Base-by-base conservation (phyloP, 1,139 yeast species). In the Pichia sp. region DNA sequence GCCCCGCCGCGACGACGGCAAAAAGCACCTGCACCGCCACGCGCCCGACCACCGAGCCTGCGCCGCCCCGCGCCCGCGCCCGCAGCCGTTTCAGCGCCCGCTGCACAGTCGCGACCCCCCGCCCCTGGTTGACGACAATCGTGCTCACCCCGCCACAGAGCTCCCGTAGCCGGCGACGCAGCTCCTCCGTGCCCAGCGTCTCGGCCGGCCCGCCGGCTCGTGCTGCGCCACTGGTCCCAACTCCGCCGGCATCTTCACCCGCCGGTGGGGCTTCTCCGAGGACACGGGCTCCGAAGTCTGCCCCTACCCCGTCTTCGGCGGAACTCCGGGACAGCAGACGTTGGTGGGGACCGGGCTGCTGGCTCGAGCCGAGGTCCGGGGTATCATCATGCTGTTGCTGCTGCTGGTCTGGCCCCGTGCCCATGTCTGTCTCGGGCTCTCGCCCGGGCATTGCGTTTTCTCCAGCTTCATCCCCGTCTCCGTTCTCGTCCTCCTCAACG, bases 11-110 rank as follows among this genome's bases (percentile, higher is more conserved):
- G 2, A 38, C 33, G 14, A 36, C 36, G 27, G 29, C 17, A 9
- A 40, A n/a, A 17, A 48, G 36, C 50, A 40, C 45, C 50, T 48
- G 50, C 50, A 48, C 50, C 46, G 50, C 50, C 50, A 36, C 49
- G 16, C 48, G 27, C 38, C 16, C 48, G 29, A 17, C 46, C 49
- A 27, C 50, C 16, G 46, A 29, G 20, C 34, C 20, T 3, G 38
- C 30, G 38, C 9, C 24, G 24, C 38, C 14, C 42, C 20, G 49
- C 44, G 50, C 50, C 51, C 9, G 12, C 42, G 14, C 20, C 4
- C 45, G 24, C 44, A 38, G 33, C 42, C 30, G 6, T 9, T 31
- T n/a, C 46, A 48, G 46, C 29, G 17, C 47, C 16, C 51, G 47
- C 40, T 49, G 51, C 41, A 49, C 51, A 8, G 29, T 27, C 14